Base-by-base conservation (phyloP, 345 rosid genomes). In the Gossypium sturtianum region DNA sequence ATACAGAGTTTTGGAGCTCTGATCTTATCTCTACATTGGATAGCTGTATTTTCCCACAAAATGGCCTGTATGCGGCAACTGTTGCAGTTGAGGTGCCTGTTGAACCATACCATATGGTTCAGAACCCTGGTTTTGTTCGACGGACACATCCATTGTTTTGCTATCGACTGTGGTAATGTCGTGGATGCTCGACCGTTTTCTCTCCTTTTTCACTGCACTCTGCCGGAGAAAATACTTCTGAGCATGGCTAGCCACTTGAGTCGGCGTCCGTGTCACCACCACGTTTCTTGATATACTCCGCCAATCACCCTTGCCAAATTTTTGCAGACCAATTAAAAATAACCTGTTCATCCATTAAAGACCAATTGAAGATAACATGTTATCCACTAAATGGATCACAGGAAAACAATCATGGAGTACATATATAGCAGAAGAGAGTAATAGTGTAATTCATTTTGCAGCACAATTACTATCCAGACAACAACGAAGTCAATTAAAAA, bases 191-290 rank as follows among this genome's bases (percentile, higher is more conserved):
- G 94, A 82, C 48, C 97, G 81, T 78, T 91, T 93, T 83, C 97
- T 83, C 82, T 93, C 97, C 56, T 88, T 91, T 84, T 88, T 89
- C 51, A 71, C 89, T 2, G 87, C 75, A 66, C 43, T 84, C 74
- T 91, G 97, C 53, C 94, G 86, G 9, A 93, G 90, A 66, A 88
- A 93, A 81, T 86, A 91, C 80, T 93, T 93, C 78, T 93, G 98
- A n/a, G 98, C 98, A 69, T 93, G 97, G 76, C 97, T 93, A 0
- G 97, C 96, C 0, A 93, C 97, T 81, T 92, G 96, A 0, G 96
- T 93, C 10, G 98, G 97, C 6, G 97, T 93, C 73, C 97, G 89
- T 2, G 97, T 86, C 60, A 83, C 88, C 74, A 93, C 98, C 70
- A 88, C 87, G 72, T 91, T 89, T 82, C 98, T 88, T 1, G 97